Evolutionary conservation across 768 basidiomycete species (phyloP), one percentile per base, ranked within the genome.

Genomic region (Kwoniella dendrophila): DNA sequence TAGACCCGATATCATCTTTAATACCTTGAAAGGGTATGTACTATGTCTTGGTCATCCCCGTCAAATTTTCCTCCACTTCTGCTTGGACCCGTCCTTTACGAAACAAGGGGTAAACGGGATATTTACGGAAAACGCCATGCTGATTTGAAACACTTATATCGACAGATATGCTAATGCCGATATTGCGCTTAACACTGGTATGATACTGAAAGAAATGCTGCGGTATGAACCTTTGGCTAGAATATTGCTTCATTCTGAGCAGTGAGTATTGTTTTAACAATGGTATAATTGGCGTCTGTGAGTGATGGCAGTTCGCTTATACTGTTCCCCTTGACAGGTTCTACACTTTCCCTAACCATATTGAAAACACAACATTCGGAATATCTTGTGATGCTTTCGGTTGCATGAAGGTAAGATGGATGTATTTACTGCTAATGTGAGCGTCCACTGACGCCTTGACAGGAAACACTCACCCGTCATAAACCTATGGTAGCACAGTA

Each of bases 401-500:
- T 16, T 98, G 96, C 78, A 84, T 98, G 78, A 98, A 97, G 73
- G 82, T 81, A 41, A 24, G 79, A 54, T 18, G 7, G 0, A 18
- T 16, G n/a, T 11, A 10, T 16, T 7, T 34, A 11, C 29, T 22
- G 36, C 16, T 58, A n/a, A 32, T 29, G 22, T n/a, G n/a, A n/a
- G n/a, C n/a, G n/a, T n/a, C n/a, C n/a, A n/a, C n/a, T n/a, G n/a
- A n/a, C n/a, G n/a, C n/a, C 12, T 6, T 5, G 8, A 7, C n/a
- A 83, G 84, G 96, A 98, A 81, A 94, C 91, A 4, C 82, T 99
- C 36, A 98, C 96, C 26, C 85, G 91, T 66, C 96, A 99, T 80
- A 99, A 98, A 78, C 86, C 92, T 4, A 97, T 99, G 92, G 96
- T 98, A 0, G 94, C 95, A 0, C 88, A 90, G 63, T 99, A 93